Evolutionary conservation across 139 green algal species (phyloP).

Genomic region (Micractinium sp.): DNA sequence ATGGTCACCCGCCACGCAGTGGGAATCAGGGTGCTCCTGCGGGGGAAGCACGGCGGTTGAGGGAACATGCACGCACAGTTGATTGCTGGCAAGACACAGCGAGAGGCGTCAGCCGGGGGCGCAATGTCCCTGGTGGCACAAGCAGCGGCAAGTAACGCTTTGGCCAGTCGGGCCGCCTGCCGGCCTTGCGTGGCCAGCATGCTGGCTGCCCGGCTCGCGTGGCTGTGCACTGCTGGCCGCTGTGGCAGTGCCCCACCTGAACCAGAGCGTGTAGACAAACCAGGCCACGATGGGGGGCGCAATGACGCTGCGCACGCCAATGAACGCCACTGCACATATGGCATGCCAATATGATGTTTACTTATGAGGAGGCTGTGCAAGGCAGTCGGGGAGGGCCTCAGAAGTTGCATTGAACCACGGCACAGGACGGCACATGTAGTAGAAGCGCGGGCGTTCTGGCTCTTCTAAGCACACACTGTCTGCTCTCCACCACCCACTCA

Average conservation of each 20-base stretch:
- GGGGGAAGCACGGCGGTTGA: too few relatives aligned
- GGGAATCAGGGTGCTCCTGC: conserved; percentile 19
- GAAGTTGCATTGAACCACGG: too few relatives aligned
- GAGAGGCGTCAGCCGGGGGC: too few relatives aligned
- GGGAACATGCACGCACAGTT: neutral
- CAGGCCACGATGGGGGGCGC: conserved; percentile 18
- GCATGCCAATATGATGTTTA: neutral
- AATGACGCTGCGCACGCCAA: conserved; percentile 26
- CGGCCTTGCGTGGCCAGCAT: too few relatives aligned
- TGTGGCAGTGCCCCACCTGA: neutral
- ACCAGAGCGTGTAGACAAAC: conserved; percentile 39
- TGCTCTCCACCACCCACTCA: neutral
- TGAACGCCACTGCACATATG: neutral
- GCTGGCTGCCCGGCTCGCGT: neutral
- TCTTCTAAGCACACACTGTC: neutral
- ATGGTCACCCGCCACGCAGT: conserved; percentile 33
- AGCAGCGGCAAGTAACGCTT: too few relatives aligned
- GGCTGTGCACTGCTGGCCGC: neutral
- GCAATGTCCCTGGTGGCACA: too few relatives aligned
- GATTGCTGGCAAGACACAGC: neutral
- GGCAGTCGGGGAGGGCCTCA: neutral
- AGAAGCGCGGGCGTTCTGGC: neutral
- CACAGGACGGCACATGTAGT: neutral
- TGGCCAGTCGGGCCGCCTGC: too few relatives aligned
- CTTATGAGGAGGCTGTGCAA: neutral